A percentile compares a stretch with the other conserved stretches of the same genome.
Evolutionary conservation across 108 stramenopile species (phyloP).

Genomic region (Skeletonema potamos): DNA sequence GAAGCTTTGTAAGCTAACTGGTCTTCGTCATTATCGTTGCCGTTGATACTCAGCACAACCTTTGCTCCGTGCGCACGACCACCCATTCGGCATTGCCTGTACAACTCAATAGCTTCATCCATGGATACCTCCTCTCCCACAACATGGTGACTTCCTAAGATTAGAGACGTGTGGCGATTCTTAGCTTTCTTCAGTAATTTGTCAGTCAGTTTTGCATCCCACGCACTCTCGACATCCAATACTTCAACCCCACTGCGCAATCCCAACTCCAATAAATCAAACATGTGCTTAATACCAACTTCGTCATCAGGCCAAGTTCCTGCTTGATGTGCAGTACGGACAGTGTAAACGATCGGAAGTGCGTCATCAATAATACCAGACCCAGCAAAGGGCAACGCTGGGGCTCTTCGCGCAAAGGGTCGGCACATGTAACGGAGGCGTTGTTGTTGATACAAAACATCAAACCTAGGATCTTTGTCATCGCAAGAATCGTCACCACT

Average conservation of each 20-base stretch:
- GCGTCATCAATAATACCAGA: slow-evolving; percentile 70
- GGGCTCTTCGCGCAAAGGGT: slow-evolving; percentile 63
- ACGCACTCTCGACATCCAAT: slow-evolving; percentile 94
- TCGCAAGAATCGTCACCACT: neutral
- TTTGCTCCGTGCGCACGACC: slow-evolving; percentile 91
- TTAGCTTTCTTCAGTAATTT: slow-evolving; percentile 57
- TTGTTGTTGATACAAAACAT: slow-evolving; percentile 79
- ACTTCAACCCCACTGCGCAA: slow-evolving; percentile 93
- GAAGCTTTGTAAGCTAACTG: slow-evolving; percentile 83
- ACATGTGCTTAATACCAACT: slow-evolving; percentile 79
- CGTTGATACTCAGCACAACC: slow-evolving; percentile 79
- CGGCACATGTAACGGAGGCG: slow-evolving; percentile 68
- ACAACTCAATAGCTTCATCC: slow-evolving; percentile 73
- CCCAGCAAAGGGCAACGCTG: slow-evolving; percentile 69
- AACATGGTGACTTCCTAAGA: slow-evolving; percentile 93
- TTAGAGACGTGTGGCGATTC: slow-evolving; percentile 75
- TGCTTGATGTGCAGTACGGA: slow-evolving; percentile 90
- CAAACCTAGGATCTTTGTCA: slow-evolving; percentile 68
- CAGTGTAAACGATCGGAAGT: slow-evolving; percentile 94
- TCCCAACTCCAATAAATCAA: slow-evolving; percentile 77
- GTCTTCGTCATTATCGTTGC: slow-evolving; percentile 68
- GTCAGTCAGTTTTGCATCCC: slow-evolving; percentile 69
- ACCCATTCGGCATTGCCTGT: slow-evolving; percentile 84
- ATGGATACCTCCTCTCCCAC: slow-evolving; percentile 71
- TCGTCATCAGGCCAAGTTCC: slow-evolving; percentile 94